Base-by-base conservation (phyloP, 2,329 filamentous ascomycete species). In the Tolypocladium album region DNA sequence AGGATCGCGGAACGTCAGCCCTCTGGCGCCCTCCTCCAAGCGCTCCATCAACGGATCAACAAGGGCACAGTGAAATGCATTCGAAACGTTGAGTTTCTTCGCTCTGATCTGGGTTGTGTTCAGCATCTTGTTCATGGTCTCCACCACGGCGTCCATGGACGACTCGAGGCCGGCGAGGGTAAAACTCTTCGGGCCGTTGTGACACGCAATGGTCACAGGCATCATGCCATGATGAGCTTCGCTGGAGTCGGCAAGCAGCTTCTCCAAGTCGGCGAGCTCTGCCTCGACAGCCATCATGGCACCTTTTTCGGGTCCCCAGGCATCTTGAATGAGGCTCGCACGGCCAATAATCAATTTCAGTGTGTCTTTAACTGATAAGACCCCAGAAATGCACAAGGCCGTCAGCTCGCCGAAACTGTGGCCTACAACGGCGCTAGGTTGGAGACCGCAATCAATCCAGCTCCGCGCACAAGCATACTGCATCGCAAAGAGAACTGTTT, bases 21-120 rank as follows among this genome's bases (percentile, higher is more conserved):
- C 40, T 4, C 67, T 58, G 0, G 64, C 74, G 3, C 73, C 38
- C 1, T 63, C 31, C 17, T 65, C 64, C 1, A 77, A 65, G 0
- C 61, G 43, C 0, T 55, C 20, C 9, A 72, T 57, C 0, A 80
- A 56, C 0, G 61, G 56, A 0, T 80, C 76, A 0, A 76, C 73
- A 0, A 81, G 67, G 0, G 59, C 56, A 0, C 74, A 81, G 63
- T 82, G 79, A 64, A 79, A 82, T 0, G 75, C 78, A 59, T 81
- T 73, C 0, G 78, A 76, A 1, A 79, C 75, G 15, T 75, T 70
- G 0, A 82, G 72, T 4, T 65, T 64, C 64, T 78, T 79, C 31
- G 45, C 22, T 20, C 45, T 50, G 24, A 50, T 50, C 6, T 24
- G 45, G 6, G 45, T 31, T 17, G 45, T 50, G 9, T 50, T 50